A percentile compares a stretch with the other conserved stretches of the same genome.
Conservation (phyloP, 345 rosid species). For the Moringa oleifera region DNA sequence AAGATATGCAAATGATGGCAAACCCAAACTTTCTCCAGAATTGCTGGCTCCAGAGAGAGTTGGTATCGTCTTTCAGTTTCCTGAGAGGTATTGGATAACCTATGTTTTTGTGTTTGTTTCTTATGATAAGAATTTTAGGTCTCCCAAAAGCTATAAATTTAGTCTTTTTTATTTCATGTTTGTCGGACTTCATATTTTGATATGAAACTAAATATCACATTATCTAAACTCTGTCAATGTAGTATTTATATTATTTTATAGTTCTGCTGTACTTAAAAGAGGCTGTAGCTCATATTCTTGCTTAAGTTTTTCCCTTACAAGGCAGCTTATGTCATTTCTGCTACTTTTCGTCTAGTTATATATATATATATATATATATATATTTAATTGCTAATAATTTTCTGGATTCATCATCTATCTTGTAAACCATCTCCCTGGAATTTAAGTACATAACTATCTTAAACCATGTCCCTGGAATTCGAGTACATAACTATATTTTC, state of each 20-base stretch:
- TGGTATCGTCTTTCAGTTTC: constrained; percentile 93
- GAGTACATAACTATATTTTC: too few species aligned
- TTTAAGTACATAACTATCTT: too few species aligned
- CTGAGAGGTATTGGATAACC: constrained; percentile 62
- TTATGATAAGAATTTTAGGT: not conserved
- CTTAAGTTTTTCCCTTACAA: not conserved
- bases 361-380: too few species aligned
- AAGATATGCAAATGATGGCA: constrained; percentile 54
- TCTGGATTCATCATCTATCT: too few species aligned
- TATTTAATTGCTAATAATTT: not conserved
- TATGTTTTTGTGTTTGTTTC: not conserved
- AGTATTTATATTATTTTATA: too few species aligned
- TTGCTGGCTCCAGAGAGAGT: constrained; percentile 62
- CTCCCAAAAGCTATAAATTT: not conserved
- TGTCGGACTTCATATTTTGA: not conserved
- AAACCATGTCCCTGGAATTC: too few species aligned
- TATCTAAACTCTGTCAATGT: too few species aligned
- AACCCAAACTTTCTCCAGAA: constrained; percentile 36
- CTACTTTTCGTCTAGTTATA: not conserved
- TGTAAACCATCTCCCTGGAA: too few species aligned
- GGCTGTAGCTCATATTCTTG: too few species aligned
- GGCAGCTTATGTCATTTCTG: not conserved
- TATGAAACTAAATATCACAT: not conserved
- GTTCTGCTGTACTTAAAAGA: too few species aligned
- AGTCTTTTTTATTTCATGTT: not conserved